Conservation (phyloP, 2,329 filamentous ascomycete genomes). For the Colletotrichum sp. region DNA sequence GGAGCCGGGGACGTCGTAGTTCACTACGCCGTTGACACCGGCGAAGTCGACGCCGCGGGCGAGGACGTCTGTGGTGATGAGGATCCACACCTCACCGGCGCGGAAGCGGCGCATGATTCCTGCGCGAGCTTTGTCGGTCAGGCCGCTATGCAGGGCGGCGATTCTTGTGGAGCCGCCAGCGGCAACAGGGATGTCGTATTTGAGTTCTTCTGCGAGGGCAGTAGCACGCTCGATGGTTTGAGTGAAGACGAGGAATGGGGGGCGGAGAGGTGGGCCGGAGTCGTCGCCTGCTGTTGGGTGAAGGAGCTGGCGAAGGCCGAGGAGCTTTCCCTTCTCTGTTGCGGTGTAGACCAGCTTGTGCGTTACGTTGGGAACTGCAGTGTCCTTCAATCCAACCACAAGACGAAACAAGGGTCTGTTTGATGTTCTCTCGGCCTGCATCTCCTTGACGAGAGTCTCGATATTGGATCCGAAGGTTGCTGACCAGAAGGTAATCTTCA, state of each 20-base stretch:
- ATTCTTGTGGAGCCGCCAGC: constrained; percentile 85
- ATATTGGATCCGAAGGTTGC: constrained; percentile 96
- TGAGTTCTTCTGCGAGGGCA: constrained; percentile 85
- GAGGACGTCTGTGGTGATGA: constrained; percentile 94
- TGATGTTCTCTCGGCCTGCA: constrained; percentile 57
- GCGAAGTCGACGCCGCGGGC: constrained; percentile 93
- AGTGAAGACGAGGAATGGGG: constrained; percentile 93
- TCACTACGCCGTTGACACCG: constrained; percentile 94
- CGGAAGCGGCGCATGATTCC: constrained; percentile 89
- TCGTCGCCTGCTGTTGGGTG: constrained; percentile 68
- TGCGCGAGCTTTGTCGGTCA: constrained; percentile 77
- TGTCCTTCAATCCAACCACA: constrained; percentile 96
- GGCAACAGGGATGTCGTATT: constrained; percentile 90
- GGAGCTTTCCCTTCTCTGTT: constrained; percentile 90
- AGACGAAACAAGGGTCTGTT: constrained; percentile 70
- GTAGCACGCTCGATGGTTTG: constrained; percentile 92
- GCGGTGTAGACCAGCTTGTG: constrained; percentile 91
- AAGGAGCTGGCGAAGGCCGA: constrained; percentile 87
- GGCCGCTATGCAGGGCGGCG: constrained; percentile 86
- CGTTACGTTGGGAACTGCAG: constrained; percentile 87
- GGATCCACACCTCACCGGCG: constrained; percentile 90
- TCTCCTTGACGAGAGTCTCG: constrained; percentile 76
- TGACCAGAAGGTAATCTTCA: constrained; percentile 87
- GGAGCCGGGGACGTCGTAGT: constrained; percentile 95
- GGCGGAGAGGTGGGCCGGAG: constrained; percentile 68